Evolutionary conservation across 306 rosid species (phyloP), one percentile per base, ranked within the genome.

Genomic region (Cucumis melo): DNA sequence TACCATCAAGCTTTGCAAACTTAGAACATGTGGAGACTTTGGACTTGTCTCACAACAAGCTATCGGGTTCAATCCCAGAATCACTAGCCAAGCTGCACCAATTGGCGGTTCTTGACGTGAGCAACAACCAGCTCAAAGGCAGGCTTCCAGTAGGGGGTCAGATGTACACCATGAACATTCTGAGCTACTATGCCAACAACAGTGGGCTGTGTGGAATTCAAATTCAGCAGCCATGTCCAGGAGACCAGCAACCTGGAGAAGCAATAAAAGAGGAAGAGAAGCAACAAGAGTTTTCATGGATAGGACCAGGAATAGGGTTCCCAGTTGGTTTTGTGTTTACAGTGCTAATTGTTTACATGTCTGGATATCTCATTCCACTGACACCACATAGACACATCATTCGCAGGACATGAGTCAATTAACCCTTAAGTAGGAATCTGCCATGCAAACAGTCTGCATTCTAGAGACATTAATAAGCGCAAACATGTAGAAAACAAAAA

Each of bases 41-140:
- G 74, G 80, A 82, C 53, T 58, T 82, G 80, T 78, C 80, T 16
- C 66, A 65, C 77, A 82, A 82, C 82, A 66, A 29, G 59, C 85
- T 82, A n/a, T 56, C 80, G 0, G 82, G 85, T 23, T 46, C 41
- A 5, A 78, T 82, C 23, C 85, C 85, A 15, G 39, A 68, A 67
- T 55, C 82, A 57, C 66, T 78, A 7, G 56, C 9, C 16, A 74
- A 27, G 27, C 44, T 48, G n/a, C 61, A 24, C 34, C 53, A 82
- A 63, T 48, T 74, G 38, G 5, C 77, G 14, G n/a, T 71, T 32
- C 76, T 82, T 64, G 82, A 78, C 38, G 46, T 67, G 46, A 78
- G 85, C 50, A 74, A 78, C 72, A 82, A 82, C 51, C 10, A 64
- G 67, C 74, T 82, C 41, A 48, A n/a, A 0, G 82, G 85, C 7